A percentile compares a stretch with the other conserved stretches of the same genome.
These are phyloP conservation scores for Golubevia sp. DNA, from an alignment of 1,284 basidiomycete genomes.

Conservation along the genomic window DNA sequence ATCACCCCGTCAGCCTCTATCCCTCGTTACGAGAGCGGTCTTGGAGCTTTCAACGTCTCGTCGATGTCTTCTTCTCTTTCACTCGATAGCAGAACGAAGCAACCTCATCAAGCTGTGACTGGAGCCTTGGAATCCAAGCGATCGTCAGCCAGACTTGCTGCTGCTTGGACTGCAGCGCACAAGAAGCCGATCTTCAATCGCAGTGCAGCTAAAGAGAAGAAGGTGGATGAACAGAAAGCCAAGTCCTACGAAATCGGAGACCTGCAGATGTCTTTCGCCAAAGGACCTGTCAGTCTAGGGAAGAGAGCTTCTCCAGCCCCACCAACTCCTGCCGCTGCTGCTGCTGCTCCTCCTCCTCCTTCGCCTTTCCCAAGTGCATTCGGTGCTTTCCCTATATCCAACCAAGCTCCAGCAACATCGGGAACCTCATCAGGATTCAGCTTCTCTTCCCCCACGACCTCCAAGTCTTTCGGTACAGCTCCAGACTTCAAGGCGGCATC, in stretches of 20 bases:
- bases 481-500: too few relatives aligned
- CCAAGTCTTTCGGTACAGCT: too few relatives aligned
- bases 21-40: conserved; percentile 3
- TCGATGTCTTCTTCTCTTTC: conserved; percentile 1
- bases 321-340: neutral
- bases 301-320: conserved; percentile 9
- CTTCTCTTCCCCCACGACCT: too few relatives aligned
- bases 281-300: conserved; percentile 33
- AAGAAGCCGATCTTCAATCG: conserved; percentile 29
- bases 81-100: neutral
- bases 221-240: conserved; percentile 8
- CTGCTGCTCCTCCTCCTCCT: conserved; percentile 1
- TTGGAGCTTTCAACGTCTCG: conserved; percentile 14
- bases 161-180: conserved; percentile 21
- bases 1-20: conserved; percentile 12
- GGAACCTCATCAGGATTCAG: too few relatives aligned
- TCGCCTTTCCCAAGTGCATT: too few relatives aligned
- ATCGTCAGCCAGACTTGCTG: conserved; percentile 11
- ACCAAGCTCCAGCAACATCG: too few relatives aligned
- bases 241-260: conserved; percentile 25
- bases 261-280: conserved; percentile 43
- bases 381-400: too few relatives aligned
- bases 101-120: conserved; percentile 5
- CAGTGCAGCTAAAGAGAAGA: conserved; percentile 4
- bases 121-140: conserved; percentile 7